These are phyloP conservation scores for Ophiosphaerella herpotricha DNA, from an alignment of 2,329 filamentous ascomycete species.

Conservation along the genomic window DNA sequence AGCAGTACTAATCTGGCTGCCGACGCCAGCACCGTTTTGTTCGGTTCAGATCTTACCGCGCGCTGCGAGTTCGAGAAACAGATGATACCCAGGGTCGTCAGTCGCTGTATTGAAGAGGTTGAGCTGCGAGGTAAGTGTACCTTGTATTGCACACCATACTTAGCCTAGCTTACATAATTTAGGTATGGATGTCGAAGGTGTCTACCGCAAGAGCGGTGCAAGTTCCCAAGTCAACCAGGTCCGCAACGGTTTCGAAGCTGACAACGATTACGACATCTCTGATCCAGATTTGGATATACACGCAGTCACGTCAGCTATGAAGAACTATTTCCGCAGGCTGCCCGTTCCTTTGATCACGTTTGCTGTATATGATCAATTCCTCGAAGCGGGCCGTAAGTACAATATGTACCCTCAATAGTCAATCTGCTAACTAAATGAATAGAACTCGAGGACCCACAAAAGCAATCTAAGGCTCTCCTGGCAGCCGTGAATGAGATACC, in stretches of 20 bases:
- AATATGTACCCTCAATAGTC: neutral
- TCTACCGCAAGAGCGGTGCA: constrained; percentile 96
- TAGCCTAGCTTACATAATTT: too few relatives aligned
- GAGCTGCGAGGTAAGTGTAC: constrained; percentile 68
- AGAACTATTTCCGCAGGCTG: constrained; percentile 96
- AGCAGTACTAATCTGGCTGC: constrained; percentile 50
- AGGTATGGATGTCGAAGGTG: constrained; percentile 93
- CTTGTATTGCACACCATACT: too few relatives aligned
- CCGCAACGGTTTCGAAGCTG: constrained; percentile 88
- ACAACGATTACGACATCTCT: constrained; percentile 86
- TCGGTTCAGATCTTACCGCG: constrained; percentile 86
- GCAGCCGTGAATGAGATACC: constrained; percentile 79
- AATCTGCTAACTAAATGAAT: constrained; percentile 6
- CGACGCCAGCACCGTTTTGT: constrained; percentile 61
- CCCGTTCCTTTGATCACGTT: constrained; percentile 89
- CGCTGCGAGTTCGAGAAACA: constrained; percentile 87
- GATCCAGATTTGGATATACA: constrained; percentile 95
- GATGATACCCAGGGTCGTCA: constrained; percentile 88
- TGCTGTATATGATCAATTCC: constrained; percentile 85
- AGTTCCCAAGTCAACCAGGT: constrained; percentile 88
- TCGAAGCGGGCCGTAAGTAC: constrained; percentile 76
- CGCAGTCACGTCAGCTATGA: constrained; percentile 90
- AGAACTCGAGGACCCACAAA: constrained; percentile 65
- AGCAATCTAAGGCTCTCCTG: constrained; percentile 63
- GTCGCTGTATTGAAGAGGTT: constrained; percentile 93